Conservation (phyloP, 257 asterid genomes). For the Echium plantagineum region DNA sequence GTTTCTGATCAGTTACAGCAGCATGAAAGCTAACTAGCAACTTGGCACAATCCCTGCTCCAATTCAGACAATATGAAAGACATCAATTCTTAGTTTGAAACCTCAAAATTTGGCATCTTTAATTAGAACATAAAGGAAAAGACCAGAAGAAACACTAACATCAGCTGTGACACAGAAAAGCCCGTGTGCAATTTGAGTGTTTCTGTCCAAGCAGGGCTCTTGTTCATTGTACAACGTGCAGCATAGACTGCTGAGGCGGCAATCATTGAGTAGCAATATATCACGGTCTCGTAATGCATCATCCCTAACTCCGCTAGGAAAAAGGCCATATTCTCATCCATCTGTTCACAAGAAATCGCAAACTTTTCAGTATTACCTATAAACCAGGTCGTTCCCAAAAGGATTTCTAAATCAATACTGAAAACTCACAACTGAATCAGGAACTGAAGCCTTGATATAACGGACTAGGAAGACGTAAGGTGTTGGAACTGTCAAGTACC, state of each 20-base stretch:
- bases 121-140: background rate
- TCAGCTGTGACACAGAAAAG: conserved; percentile 44
- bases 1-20: conserved; percentile 18
- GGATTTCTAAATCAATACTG: background rate
- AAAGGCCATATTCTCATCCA: conserved; percentile 48
- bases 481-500: conserved; percentile 85
- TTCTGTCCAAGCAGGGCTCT: conserved; percentile 54
- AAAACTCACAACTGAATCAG: conserved; percentile 38
- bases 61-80: background rate
- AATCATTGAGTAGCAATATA: conserved; percentile 68
- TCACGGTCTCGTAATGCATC: conserved; percentile 57
- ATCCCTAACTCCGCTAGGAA: conserved; percentile 76
- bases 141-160: conserved; percentile 24
- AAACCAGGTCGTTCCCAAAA: background rate
- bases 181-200: conserved; percentile 73
- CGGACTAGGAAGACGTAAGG: conserved; percentile 76
- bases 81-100: background rate
- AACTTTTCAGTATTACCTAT: background rate
- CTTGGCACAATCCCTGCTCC: conserved; percentile 47
- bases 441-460: conserved; percentile 67
- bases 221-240: conserved; percentile 52
- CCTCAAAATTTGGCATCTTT: background rate
- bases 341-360: conserved; percentile 16
- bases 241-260: conserved; percentile 93
- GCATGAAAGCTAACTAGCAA: conserved; percentile 31